Base-by-base conservation (phyloP, 257 asterid genomes). In the Coffea canephora region DNA sequence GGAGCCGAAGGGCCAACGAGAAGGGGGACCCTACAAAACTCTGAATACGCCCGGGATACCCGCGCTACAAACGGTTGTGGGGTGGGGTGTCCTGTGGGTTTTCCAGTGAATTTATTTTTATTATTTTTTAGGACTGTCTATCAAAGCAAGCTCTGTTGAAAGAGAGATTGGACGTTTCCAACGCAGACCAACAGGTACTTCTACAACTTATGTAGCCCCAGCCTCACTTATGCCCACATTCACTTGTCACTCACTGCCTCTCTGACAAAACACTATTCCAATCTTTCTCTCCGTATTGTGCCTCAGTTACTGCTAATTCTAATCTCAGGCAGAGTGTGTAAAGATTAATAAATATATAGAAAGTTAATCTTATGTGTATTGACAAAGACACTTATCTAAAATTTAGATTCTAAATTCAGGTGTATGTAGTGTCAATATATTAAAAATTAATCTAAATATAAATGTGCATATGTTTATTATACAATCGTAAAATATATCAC, bases 151-250 rank as follows among this genome's bases (percentile, higher is more conserved):
- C 34, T 39, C 23, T 65, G 70, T 6, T 80, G 79, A 74, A 54
- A 74, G 62, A 27, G 19, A 62, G 85, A 82, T 82, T 82, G 72
- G 83, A 82, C 85, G 80, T 82, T 82, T 82, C 85, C 85, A 74
- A 74, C 70, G 80, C 85, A 82, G 83, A 72, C 76, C 77, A 73
- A 52, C 72, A 57, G 49, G 79, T 27, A 31, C 19, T 61, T 0
- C 59, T 27, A 69, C 67, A 46, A 69, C 74, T 73, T 43, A 39
- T 74, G 18, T 46, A 72, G 46, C 49, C 57, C 5, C 59, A 52
- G 15, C 19, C 59, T 72, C 70, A 41, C 67, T 23, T 78, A 74
- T 72, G 68, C 73, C 83, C 83, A 74, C 34, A 18, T 57, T 75
- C 79, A 67, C 31, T 73, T 78, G 85, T 82, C 85, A 72, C 48